phyloP scores from a whole-genome alignment of 2,329 filamentous ascomycete genomes.

The Lasiodiplodia theobromae region DNA sequence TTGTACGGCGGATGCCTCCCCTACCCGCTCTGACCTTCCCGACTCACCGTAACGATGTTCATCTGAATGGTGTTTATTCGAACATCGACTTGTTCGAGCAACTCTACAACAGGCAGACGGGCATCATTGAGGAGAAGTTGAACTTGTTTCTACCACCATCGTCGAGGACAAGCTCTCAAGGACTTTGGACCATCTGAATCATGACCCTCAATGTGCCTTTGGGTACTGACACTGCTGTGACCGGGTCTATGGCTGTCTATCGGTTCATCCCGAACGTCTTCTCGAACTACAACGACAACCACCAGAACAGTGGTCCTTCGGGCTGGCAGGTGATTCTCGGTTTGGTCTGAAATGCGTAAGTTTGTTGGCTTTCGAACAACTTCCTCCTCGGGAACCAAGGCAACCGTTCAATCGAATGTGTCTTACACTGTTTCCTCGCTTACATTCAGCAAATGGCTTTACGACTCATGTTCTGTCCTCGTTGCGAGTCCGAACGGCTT shows the following conservation, averaged over 20 bases:
- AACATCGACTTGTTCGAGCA: slow-evolving; percentile 59
- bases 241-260: background rate
- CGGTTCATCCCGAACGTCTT: background rate
- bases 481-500: background rate
- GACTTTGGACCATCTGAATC: background rate
- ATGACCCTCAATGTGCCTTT: background rate
- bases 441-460: background rate
- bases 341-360: background rate
- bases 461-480: background rate
- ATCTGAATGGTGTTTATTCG: slow-evolving; percentile 43
- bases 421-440: background rate
- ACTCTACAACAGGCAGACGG: slow-evolving; percentile 46
- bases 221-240: background rate
- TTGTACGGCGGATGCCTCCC: slow-evolving; percentile 63
- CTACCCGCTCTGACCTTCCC: slow-evolving; percentile 62
- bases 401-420: background rate
- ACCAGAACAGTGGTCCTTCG: background rate
- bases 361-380: background rate
- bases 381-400: background rate
- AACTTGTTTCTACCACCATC: background rate
- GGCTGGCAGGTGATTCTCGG: background rate
- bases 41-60: slow-evolving; percentile 49
- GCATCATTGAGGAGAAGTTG: background rate
- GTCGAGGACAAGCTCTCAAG: background rate
- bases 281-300: background rate